These are phyloP conservation scores for Jacaranda copaia DNA, from an alignment of 257 asterid genomes.

Conservation along the genomic window DNA sequence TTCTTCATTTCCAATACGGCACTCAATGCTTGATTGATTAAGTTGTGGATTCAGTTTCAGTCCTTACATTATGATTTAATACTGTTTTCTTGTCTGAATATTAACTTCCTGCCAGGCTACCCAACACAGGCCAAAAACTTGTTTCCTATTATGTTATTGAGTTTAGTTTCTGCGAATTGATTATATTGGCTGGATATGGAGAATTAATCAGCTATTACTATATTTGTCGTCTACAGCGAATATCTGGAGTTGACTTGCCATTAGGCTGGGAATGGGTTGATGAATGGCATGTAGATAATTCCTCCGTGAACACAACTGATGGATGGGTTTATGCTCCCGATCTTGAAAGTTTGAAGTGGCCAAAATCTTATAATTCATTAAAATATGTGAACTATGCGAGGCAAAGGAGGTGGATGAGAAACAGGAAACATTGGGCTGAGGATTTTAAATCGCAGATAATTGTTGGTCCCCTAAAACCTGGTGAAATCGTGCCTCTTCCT, in stretches of 20 bases:
- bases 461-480: conserved; percentile 80
- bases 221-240: conserved; percentile 54
- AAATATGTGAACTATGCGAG: conserved; percentile 67
- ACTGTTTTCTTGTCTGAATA: not conserved
- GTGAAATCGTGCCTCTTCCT: conserved; percentile 78
- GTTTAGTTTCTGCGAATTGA: conserved; percentile 23
- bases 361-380: conserved; percentile 68
- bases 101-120: conserved; percentile 3
- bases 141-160: conserved; percentile 20
- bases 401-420: conserved; percentile 92
- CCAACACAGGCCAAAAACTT: conserved; percentile 17
- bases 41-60: not conserved
- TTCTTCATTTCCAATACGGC: not conserved
- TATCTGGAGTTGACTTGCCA: conserved; percentile 67
- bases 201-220: conserved; percentile 14
- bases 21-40: not conserved
- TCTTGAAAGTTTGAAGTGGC: conserved; percentile 76
- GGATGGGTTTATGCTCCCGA: conserved; percentile 98
- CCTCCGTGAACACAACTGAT: conserved; percentile 68
- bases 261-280: conserved; percentile 90
- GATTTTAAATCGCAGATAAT: conserved; percentile 51
- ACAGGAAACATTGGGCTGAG: conserved; percentile 53
- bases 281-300: conserved; percentile 83
- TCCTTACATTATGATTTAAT: not conserved
- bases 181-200: conserved; percentile 31